Percentiles rank a stretch among this genome's conserved stretches.
phyloP scores from a whole-genome alignment of 768 basidiomycete species.

The Cystobasidium tubakii region DNA sequence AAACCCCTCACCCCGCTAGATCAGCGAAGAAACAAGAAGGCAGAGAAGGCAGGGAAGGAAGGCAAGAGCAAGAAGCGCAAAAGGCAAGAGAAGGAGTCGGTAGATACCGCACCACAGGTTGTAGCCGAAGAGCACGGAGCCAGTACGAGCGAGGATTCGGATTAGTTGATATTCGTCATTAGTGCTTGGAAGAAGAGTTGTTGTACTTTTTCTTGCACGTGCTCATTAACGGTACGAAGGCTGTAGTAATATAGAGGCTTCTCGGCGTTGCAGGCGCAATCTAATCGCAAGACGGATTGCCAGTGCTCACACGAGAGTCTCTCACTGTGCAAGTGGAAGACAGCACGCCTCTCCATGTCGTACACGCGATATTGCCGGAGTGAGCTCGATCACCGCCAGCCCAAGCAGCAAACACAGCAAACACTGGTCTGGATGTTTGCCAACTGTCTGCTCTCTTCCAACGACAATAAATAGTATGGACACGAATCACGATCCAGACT shows the following conservation, averaged over 20 bases:
- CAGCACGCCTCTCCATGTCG: too few species aligned
- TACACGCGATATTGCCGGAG: too few species aligned
- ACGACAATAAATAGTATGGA: background rate
- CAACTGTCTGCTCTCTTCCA: background rate
- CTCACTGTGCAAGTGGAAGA: too few species aligned
- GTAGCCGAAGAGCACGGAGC: background rate
- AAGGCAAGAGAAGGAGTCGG: background rate
- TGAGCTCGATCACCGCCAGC: background rate
- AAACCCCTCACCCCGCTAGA: background rate
- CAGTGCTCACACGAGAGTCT: too few species aligned
- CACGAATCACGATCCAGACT: background rate
- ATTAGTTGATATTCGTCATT: background rate
- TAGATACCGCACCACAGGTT: background rate
- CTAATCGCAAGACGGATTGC: too few species aligned
- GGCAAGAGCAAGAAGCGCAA: background rate
- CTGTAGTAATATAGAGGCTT: too few species aligned
- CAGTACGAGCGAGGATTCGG: conserved; percentile 7
- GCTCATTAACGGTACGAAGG: background rate
- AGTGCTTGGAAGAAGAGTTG: background rate
- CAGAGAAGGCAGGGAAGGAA: background rate
- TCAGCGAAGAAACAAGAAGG: background rate
- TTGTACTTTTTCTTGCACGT: background rate
- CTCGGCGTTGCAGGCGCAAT: too few species aligned
- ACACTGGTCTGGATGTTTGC: background rate
- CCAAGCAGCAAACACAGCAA: too few species aligned